phyloP scores from a whole-genome alignment of 208 protist species.

The Tetramitus jugosus region DNA sequence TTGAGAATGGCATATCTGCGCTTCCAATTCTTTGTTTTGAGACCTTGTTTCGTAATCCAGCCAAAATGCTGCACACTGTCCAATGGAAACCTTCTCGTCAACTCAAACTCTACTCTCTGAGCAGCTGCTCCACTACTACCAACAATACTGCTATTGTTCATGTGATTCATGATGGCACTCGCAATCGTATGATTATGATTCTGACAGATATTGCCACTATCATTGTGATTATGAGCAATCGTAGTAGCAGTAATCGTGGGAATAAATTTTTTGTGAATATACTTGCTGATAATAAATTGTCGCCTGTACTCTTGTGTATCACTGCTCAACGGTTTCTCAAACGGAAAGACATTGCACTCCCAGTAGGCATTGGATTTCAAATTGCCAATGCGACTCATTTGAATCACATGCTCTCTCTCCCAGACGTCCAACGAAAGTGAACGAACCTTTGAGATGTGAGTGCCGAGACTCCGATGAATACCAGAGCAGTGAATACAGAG shows the following conservation, averaged over 20 bases:
- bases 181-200: no score
- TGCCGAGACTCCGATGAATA: slow-evolving; percentile 79
- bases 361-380: slow-evolving; percentile 12
- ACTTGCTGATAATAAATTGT: slow-evolving; percentile 26
- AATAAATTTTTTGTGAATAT: slow-evolving; percentile 22
- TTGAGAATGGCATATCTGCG: background rate
- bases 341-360: slow-evolving; percentile 18
- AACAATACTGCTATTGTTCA: no score
- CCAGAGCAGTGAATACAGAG: slow-evolving; percentile 82
- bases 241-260: background rate
- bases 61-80: background rate
- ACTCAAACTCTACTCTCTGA: no score
- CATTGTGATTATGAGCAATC: no score
- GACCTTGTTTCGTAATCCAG: background rate
- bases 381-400: slow-evolving; percentile 3
- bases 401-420: background rate
- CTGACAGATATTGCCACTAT: no score
- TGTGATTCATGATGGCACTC: no score
- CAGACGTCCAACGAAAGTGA: slow-evolving; percentile 70
- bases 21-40: slow-evolving; percentile 18
- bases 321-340: background rate
- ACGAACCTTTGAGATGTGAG: slow-evolving; percentile 81
- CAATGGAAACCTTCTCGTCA: background rate
- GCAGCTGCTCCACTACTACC: no score
- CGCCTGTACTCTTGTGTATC: background rate